Percentiles rank a stretch among this genome's conserved stretches.
Conservation (phyloP, 805 yeast genomes). For the Hanseniaspora osmophila region DNA sequence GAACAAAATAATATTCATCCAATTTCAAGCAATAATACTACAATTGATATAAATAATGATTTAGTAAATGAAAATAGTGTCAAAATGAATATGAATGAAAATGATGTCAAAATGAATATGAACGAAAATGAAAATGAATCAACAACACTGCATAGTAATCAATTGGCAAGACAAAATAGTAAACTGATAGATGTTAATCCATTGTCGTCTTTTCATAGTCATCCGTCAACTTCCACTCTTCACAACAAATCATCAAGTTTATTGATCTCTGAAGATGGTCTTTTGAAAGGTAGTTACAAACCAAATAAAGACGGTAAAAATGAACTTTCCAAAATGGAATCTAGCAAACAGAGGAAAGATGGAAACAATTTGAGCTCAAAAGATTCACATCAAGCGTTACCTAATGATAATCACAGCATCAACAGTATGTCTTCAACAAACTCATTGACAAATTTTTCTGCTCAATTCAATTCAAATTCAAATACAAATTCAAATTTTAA, state of each 20-base stretch:
- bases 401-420: neutral
- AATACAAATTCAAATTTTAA: too few relatives aligned
- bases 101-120: neutral
- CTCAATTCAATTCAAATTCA: too few relatives aligned
- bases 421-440: slow-evolving; percentile 5
- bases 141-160: neutral
- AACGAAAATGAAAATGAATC: neutral
- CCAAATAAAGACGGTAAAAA: too few relatives aligned
- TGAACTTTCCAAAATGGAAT: too few relatives aligned
- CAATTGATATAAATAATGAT: too few relatives aligned
- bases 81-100: too few relatives aligned
- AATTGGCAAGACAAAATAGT: neutral
- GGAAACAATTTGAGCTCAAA: neutral
- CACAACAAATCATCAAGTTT: neutral
- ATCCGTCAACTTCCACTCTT: neutral
- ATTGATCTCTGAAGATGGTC: neutral
- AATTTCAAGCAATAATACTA: too few relatives aligned
- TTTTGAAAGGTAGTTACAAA: neutral
- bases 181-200: neutral
- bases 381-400: neutral
- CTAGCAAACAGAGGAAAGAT: neutral
- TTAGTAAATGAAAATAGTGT: too few relatives aligned
- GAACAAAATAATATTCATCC: too few relatives aligned
- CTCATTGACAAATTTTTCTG: neutral
- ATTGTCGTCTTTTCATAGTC: neutral